Evolutionary conservation across 768 basidiomycete genomes (phyloP).

Genomic region (Asterophora parasitica): DNA sequence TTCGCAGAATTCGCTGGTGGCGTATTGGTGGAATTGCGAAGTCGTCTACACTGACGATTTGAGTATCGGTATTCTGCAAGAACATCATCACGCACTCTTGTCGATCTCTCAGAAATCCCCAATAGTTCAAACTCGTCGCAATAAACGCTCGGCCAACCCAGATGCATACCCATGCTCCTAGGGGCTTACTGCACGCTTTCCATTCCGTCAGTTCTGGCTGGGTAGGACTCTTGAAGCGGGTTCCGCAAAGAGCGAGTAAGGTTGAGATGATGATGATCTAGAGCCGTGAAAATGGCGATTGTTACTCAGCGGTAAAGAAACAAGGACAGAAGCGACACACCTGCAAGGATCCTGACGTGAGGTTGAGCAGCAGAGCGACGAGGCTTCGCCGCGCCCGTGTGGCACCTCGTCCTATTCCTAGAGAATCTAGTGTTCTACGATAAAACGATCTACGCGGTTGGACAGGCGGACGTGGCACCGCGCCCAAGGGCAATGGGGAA

Average conservation of each 20-base stretch:
- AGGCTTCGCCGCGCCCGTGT: slow-evolving; percentile 48
- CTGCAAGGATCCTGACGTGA: slow-evolving; percentile 49
- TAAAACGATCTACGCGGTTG: slow-evolving; percentile 19
- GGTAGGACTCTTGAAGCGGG: slow-evolving; percentile 42
- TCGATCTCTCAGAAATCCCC: slow-evolving; percentile 46
- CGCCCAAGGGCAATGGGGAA: slow-evolving; percentile 7
- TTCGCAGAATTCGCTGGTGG: too few relatives aligned
- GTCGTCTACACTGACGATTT: slow-evolving; percentile 7
- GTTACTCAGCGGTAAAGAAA: too few relatives aligned
- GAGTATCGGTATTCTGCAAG: background rate
- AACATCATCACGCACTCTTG: slow-evolving; percentile 18
- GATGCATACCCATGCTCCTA: slow-evolving; percentile 63
- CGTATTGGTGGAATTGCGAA: slow-evolving; percentile 7
- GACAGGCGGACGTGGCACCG: slow-evolving; percentile 17
- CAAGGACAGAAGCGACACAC: slow-evolving; percentile 10
- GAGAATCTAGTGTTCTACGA: slow-evolving; percentile 28
- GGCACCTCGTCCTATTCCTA: slow-evolving; percentile 53
- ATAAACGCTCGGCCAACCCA: slow-evolving; percentile 56
- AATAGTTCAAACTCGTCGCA: slow-evolving; percentile 45
- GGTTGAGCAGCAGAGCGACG: slow-evolving; percentile 46
- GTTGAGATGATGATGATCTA: slow-evolving; percentile 46
- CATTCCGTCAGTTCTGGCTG: slow-evolving; percentile 45
- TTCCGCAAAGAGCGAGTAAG: slow-evolving; percentile 42
- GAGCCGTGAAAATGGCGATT: background rate
- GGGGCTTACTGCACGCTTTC: slow-evolving; percentile 55